Evolutionary conservation across 805 yeast genomes (phyloP).

Genomic region (Peterozyma xylosa): DNA sequence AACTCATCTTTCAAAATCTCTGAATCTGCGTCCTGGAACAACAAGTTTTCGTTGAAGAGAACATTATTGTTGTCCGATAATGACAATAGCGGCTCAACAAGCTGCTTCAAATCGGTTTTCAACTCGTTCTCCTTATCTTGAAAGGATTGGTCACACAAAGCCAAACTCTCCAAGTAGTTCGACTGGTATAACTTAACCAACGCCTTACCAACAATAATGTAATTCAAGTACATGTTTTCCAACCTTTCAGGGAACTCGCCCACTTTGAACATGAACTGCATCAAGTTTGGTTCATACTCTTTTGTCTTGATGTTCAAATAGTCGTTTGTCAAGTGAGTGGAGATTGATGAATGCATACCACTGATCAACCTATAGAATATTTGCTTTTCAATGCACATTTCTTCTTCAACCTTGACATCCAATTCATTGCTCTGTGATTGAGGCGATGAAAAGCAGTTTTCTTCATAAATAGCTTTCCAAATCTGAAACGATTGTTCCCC

Average conservation of each 20-base stretch:
- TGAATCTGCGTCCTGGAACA: conserved; percentile 36
- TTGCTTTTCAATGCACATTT: conserved; percentile 76
- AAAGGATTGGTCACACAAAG: conserved; percentile 19
- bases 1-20: conserved; percentile 77
- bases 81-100: conserved; percentile 19
- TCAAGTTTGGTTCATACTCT: conserved; percentile 77
- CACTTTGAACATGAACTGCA: conserved; percentile 79
- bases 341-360: conserved; percentile 94
- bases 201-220: conserved; percentile 79
- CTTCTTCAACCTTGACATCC: conserved; percentile 19
- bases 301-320: conserved; percentile 63
- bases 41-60: conserved; percentile 36
- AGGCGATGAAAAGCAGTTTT: conserved; percentile 69
- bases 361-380: conserved; percentile 80
- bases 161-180: conserved; percentile 19
- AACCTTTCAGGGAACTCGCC: conserved; percentile 87
- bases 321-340: conserved; percentile 87
- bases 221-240: conserved; percentile 85
- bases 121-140: conserved; percentile 19
- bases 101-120: conserved; percentile 22
- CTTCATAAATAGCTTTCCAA: conserved; percentile 89
- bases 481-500: conserved; percentile 89
- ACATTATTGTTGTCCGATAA: conserved; percentile 14
- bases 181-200: conserved; percentile 46
- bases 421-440: conserved; percentile 26